Conservation (phyloP, 2,329 filamentous ascomycete genomes). For the Claviceps sp. region DNA sequence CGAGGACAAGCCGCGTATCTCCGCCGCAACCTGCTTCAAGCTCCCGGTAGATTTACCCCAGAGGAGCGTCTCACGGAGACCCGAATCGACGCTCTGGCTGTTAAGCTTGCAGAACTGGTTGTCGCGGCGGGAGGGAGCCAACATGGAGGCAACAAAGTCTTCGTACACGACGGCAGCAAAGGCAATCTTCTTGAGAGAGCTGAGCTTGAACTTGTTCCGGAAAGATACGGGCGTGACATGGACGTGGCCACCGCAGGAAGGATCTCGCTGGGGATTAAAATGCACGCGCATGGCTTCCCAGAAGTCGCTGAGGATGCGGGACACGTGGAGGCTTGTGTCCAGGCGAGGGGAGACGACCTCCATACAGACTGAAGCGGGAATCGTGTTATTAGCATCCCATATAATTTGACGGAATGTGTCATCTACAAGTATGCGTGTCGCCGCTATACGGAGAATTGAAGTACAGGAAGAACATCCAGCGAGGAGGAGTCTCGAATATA, state of each 20-base stretch:
- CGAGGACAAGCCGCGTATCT: slow-evolving; percentile 13
- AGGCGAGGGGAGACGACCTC: slow-evolving; percentile 27
- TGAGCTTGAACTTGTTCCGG: slow-evolving; percentile 22
- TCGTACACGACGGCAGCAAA: slow-evolving; percentile 23
- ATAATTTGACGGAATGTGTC: neutral
- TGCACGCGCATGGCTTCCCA: slow-evolving; percentile 29
- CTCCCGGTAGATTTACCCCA: slow-evolving; percentile 15
- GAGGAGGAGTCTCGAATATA: no score
- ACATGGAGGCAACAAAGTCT: slow-evolving; percentile 19
- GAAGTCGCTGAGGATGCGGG: slow-evolving; percentile 23
- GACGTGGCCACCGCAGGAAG: slow-evolving; percentile 25
- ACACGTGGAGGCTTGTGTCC: slow-evolving; percentile 20
- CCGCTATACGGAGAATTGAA: neutral
- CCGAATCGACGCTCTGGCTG: slow-evolving; percentile 17
- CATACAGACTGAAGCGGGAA: slow-evolving; percentile 21
- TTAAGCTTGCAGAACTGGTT: slow-evolving; percentile 24
- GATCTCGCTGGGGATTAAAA: slow-evolving; percentile 22
- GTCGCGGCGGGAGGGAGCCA: slow-evolving; percentile 19
- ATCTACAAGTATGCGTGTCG: neutral
- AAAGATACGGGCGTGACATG: slow-evolving; percentile 23
- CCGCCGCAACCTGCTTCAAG: slow-evolving; percentile 17
- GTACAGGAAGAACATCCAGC: no score
- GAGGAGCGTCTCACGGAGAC: slow-evolving; percentile 15
- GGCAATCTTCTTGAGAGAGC: slow-evolving; percentile 23
- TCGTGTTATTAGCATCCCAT: neutral